Conservation (phyloP, 1,284 basidiomycete species). For the Mixia osmundae region DNA sequence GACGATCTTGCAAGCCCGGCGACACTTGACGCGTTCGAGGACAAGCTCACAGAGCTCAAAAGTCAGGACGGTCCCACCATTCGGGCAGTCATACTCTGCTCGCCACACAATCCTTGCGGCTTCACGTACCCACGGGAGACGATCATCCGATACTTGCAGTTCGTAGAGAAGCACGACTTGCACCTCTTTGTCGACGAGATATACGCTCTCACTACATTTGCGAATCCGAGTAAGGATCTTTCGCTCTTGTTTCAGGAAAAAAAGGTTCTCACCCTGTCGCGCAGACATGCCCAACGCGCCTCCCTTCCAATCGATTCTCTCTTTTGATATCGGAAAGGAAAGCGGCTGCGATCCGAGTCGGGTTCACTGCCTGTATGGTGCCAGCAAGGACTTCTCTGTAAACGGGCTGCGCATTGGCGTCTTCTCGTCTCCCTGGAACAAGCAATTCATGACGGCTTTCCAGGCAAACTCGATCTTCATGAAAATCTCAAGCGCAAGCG, state of each 20-base stretch:
- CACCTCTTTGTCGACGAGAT: slow-evolving; percentile 19
- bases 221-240: too few relatives aligned
- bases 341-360: slow-evolving; percentile 23
- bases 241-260: too few relatives aligned
- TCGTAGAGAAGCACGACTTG: slow-evolving; percentile 25
- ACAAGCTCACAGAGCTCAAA: not conserved
- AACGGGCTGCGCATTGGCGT: slow-evolving; percentile 25
- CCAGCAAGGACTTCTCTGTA: slow-evolving; percentile 26
- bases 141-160: slow-evolving; percentile 23
- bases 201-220: slow-evolving; percentile 25
- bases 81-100: slow-evolving; percentile 20
- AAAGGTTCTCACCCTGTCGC: too few relatives aligned
- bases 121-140: slow-evolving; percentile 22
- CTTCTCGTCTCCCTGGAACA: slow-evolving; percentile 24
- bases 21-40: slow-evolving; percentile 6
- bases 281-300: slow-evolving; percentile 10
- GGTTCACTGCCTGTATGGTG: slow-evolving; percentile 21
- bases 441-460: slow-evolving; percentile 20
- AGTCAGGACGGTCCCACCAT: slow-evolving; percentile 9
- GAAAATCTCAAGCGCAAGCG: too few relatives aligned
- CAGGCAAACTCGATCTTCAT: slow-evolving; percentile 10
- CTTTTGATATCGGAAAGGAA: slow-evolving; percentile 23
- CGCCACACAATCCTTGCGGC: slow-evolving; percentile 24
- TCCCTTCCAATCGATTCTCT: slow-evolving; percentile 24
- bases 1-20: slow-evolving; percentile 5